Evolutionary conservation across 306 rosid genomes (phyloP), one percentile per base, ranked within the genome.

Genomic region (Inga laurina): DNA sequence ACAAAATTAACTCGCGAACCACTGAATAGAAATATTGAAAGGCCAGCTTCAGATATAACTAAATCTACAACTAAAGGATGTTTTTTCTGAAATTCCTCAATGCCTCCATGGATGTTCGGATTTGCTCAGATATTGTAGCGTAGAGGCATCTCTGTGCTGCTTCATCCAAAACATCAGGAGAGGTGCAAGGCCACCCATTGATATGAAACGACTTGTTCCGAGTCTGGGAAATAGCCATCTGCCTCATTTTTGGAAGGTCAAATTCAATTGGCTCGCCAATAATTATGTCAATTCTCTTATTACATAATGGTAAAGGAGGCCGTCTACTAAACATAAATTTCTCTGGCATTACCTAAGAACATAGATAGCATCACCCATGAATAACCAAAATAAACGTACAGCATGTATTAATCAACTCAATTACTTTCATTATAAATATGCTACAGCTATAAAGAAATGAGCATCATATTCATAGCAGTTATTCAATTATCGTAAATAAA

Each of bases 271-370:
- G 98, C 79, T 92, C 90, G 10, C 99, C 99, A 68, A 96, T 80
- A 75, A 87, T 39, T 74, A 96, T 92, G 74, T 83, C 70, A 45
- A 96, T 79, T 74, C 90, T 91, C 93, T 92, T 96, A 73, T 91
- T 85, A 64, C 96, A 83, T 56, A 96, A 82, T 6, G 98, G 99
- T 67, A 96, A 43, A 19, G 79, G 94, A 84, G 99, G 93, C 81
- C 98, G 89, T 90, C 91, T 92, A 80, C 93, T 94, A 79, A 87
- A 89, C 48, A 82, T 66, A 82, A 22, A 91, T 10, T 94, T 91
- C 87, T 92, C 94, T 61, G 99, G 99, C 98, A 96, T 92, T 86
- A 93, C 92, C 97, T 95, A 84, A 24, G 78, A 87, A 82, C 73
- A 76, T 75, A 72, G 82, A 82, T 73, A 79, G 66, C 51, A 78